phyloP scores from a whole-genome alignment of 495 filamentous ascomycete species.

The Xylaria castorea region DNA sequence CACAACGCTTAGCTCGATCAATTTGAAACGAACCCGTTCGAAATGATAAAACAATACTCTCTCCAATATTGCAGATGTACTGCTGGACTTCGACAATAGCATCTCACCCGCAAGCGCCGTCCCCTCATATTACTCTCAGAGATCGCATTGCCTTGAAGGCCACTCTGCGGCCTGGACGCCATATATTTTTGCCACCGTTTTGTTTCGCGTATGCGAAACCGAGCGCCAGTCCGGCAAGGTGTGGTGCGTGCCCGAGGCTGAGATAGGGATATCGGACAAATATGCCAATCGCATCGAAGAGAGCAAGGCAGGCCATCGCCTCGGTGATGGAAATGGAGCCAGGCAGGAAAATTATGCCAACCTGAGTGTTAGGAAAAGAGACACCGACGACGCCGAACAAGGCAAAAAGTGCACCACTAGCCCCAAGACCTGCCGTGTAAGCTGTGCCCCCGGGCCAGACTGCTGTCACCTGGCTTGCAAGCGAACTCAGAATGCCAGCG shows the following conservation, averaged over 20 bases:
- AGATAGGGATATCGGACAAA: constrained; percentile 33
- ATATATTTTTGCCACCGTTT: constrained; percentile 32
- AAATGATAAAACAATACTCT: background rate
- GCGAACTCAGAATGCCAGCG: constrained; percentile 33
- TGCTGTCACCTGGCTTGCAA: constrained; percentile 35
- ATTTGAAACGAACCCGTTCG: background rate
- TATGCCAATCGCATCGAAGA: constrained; percentile 36
- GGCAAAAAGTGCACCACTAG: constrained; percentile 37
- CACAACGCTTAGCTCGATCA: background rate
- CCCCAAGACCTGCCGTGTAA: constrained; percentile 16
- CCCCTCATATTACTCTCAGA: constrained; percentile 23
- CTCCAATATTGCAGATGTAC: background rate
- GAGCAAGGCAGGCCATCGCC: constrained; percentile 20
- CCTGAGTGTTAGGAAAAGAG: constrained; percentile 24
- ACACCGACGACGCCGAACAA: constrained; percentile 35
- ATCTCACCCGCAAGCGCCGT: background rate
- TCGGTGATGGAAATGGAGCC: constrained; percentile 18
- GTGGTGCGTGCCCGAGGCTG: constrained; percentile 30
- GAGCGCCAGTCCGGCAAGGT: constrained; percentile 34
- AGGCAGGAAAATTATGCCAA: constrained; percentile 35
- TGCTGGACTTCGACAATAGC: background rate
- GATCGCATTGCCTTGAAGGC: constrained; percentile 29
- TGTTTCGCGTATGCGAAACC: constrained; percentile 36
- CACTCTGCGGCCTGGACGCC: constrained; percentile 33
- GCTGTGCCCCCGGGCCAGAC: constrained; percentile 19